A percentile compares a stretch with the other conserved stretches of the same genome.
Conservation (phyloP, 2,329 filamentous ascomycete species). For the Zasmidium cellare region DNA sequence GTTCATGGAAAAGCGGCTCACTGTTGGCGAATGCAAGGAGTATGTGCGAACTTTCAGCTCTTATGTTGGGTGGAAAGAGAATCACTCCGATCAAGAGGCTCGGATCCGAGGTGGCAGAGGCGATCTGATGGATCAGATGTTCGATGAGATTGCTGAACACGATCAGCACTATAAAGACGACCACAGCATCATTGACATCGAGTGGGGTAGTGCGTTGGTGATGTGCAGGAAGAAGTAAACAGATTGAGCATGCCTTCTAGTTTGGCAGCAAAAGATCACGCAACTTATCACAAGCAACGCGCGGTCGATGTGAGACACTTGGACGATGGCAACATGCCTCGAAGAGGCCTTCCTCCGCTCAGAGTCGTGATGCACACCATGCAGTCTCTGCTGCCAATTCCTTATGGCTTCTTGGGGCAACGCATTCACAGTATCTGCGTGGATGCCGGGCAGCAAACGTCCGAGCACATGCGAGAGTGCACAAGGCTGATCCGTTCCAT, state of each 20-base stretch:
- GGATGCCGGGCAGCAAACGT: not conserved
- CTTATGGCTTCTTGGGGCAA: too few relatives aligned
- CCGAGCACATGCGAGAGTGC: not conserved
- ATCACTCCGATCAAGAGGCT: slow-evolving; percentile 52
- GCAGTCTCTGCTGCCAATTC: not conserved
- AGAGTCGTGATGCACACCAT: not conserved
- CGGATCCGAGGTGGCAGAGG: slow-evolving; percentile 57
- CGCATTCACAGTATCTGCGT: too few relatives aligned
- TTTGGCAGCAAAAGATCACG: too few relatives aligned
- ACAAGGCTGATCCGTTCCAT: too few relatives aligned
- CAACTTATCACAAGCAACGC: too few relatives aligned
- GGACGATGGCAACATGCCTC: not conserved
- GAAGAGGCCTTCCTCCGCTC: not conserved
- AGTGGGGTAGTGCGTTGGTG: slow-evolving; percentile 63
- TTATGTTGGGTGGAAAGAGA: slow-evolving; percentile 60
- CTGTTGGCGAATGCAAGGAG: slow-evolving; percentile 59
- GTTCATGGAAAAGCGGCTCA: slow-evolving; percentile 57
- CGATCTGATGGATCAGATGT: slow-evolving; percentile 63
- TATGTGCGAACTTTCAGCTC: slow-evolving; percentile 63
- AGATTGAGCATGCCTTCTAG: too few relatives aligned
- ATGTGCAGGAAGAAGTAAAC: slow-evolving; percentile 50
- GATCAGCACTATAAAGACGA: slow-evolving; percentile 55
- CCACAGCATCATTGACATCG: slow-evolving; percentile 53
- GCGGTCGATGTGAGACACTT: not conserved
- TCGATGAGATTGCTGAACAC: slow-evolving; percentile 57